Conservation (phyloP, 176 grass and related monocot species). For the Rhynchospora pubera region DNA sequence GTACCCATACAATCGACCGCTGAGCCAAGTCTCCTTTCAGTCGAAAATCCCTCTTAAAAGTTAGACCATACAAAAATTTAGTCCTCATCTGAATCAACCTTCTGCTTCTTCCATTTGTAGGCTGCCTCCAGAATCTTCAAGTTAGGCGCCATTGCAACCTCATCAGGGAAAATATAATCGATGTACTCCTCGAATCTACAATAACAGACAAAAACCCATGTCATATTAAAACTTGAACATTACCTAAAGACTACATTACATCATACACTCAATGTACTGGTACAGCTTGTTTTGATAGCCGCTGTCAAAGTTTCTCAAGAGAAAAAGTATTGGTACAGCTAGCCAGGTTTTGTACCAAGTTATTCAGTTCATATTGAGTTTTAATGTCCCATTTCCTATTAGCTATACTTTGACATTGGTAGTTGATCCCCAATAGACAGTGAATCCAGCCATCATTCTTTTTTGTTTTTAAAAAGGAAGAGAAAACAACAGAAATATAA, state of each 20-base stretch:
- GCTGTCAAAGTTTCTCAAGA: too few species aligned
- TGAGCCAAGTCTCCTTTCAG: not conserved
- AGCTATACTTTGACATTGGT: not conserved
- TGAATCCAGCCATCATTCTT: too few species aligned
- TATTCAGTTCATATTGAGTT: not conserved
- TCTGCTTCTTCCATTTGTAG: slow-evolving; percentile 91
- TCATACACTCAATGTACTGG: not conserved
- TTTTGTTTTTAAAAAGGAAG: not conserved
- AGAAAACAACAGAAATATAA: not conserved
- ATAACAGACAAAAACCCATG: slow-evolving; percentile 1
- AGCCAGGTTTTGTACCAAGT: not conserved
- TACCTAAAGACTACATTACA: not conserved
- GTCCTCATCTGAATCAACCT: slow-evolving; percentile 45
- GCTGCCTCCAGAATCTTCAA: slow-evolving; percentile 77
- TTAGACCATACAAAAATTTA: not conserved
- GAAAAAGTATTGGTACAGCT: not conserved
- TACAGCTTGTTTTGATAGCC: not conserved
- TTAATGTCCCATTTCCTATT: not conserved
- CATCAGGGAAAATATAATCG: slow-evolving; percentile 87
- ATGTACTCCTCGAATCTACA: slow-evolving; percentile 87
- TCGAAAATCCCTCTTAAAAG: not conserved
- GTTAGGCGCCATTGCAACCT: slow-evolving; percentile 66
- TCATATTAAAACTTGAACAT: slow-evolving; percentile 14
- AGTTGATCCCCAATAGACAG: too few species aligned
- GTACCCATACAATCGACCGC: not conserved